Evolutionary conservation across 169 alveolate genomes (phyloP), one percentile per base, ranked within the genome.

Genomic region (Cryptosporidium felis): DNA sequence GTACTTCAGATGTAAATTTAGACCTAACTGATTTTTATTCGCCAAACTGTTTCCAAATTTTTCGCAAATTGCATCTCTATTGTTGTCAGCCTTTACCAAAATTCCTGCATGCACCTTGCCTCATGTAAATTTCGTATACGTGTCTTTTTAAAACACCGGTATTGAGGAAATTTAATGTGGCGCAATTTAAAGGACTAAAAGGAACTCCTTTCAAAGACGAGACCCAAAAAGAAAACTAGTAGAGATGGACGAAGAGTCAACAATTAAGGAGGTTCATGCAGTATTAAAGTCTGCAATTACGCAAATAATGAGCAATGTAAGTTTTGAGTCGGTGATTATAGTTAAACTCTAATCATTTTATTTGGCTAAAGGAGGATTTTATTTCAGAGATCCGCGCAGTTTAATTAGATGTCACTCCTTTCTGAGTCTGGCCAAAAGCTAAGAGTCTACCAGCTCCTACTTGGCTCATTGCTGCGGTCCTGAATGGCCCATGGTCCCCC

Each of bases 221-320:
- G 12, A 2, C 16, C 26, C 2, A 18, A 10, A 47, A n/a, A 49
- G 8, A 16, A 49, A 49, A 5, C 26, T 21, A 21, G 60, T 3
- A 0, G 3, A 46, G 32, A 32, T 47, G 49, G 60, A 47, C 16
- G 63, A 66, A 2, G 66, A 32, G 14, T 16, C 65, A 6, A 66
- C 63, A 6, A 41, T 47, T 5, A 66, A 66, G 38, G 82, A 66
- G 51, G 82, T 66, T 4, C 63, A 74, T 12, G 56, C 51, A 5
- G 40, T 56, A 6, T 21, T 74, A 9, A 74, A 56, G 41, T 34
- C 53, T 16, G 85, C 67, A 16, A 30, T 51, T 26, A 28, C 67
- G 12, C 74, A 74, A 74, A 53, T 74, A 8, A 74, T 74, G 85
- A 74, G 45, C 40, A 74, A 34, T 53, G 85, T 74, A 74, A 74